phyloP scores from a whole-genome alignment of 208 protist genomes.

The Acanthamoeba triangularis region DNA sequence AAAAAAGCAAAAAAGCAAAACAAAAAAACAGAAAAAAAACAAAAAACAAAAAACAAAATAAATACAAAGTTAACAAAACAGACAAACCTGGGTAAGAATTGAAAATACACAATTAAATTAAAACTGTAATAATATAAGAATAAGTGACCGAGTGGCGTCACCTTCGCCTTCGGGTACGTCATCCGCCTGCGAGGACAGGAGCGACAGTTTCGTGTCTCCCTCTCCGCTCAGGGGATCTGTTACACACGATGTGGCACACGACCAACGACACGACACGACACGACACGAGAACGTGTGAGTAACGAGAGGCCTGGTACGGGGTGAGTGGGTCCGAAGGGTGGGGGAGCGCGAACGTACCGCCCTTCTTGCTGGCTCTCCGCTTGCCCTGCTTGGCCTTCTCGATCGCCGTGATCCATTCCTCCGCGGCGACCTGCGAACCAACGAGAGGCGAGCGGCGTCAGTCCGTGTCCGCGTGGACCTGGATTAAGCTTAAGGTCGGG shows the following conservation, averaged over 20 bases:
- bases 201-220: neutral
- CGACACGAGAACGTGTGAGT: neutral
- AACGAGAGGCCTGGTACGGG: no score
- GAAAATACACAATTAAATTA: no score
- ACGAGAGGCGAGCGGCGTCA: no score
- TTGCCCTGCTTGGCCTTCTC: conserved; percentile 7
- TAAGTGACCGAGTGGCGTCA: neutral
- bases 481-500: no score
- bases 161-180: neutral
- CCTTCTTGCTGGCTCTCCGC: neutral
- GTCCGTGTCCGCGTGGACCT: no score
- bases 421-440: neutral
- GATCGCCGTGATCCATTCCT: conserved; percentile 53
- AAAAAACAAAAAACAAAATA: neutral
- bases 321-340: no score
- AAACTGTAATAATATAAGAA: no score
- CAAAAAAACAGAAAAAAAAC: neutral
- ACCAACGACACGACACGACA: neutral
- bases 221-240: neutral
- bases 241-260: neutral
- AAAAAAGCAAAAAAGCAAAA: neutral
- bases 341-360: neutral
- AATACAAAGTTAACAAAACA: no score
- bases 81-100: no score
- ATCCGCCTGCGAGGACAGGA: neutral